Evolutionary conservation across 129 eudicot genomes (phyloP).

Genomic region (Chrysanthemum lavandulifolium): DNA sequence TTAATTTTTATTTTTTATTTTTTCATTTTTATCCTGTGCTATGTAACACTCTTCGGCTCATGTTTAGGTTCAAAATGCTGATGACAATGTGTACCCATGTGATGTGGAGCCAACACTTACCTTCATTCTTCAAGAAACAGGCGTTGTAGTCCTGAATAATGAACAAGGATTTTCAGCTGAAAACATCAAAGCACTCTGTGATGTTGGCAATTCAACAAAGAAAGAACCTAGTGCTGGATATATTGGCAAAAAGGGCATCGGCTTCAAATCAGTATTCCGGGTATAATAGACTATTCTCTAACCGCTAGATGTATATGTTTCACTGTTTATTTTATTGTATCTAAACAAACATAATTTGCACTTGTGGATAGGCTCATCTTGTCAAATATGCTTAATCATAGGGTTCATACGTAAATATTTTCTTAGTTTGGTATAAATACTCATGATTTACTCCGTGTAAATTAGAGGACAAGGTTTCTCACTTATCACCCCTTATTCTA

Average conservation of each 20-base stretch:
- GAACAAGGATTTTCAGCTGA: slow-evolving; percentile 76
- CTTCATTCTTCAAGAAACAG: slow-evolving; percentile 67
- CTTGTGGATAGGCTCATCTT: too few relatives aligned
- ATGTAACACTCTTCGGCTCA: background rate
- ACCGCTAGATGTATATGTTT: too few relatives aligned
- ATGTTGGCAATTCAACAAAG: slow-evolving; percentile 95
- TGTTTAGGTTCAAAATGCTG: slow-evolving; percentile 90
- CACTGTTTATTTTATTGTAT: too few relatives aligned
- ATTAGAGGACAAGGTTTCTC: too few relatives aligned
- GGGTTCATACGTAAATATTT: too few relatives aligned
- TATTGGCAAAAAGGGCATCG: slow-evolving; percentile 97
- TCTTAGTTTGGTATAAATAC: too few relatives aligned
- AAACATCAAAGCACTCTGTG: slow-evolving; percentile 94
- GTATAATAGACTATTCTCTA: slow-evolving; percentile 25
- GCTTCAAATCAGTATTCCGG: slow-evolving; percentile 97
- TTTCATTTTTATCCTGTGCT: slow-evolving; percentile 6
- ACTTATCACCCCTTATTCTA: too few relatives aligned
- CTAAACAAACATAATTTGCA: too few relatives aligned
- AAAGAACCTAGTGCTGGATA: slow-evolving; percentile 80
- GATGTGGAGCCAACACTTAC: slow-evolving; percentile 76
- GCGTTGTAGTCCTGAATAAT: slow-evolving; percentile 76
- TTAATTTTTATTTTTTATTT: background rate
- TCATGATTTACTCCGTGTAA: too few relatives aligned
- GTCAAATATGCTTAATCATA: too few relatives aligned
- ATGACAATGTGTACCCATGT: slow-evolving; percentile 77